phyloP scores from a whole-genome alignment of 331 rosid genomes.

The Stylosanthes scabra region DNA sequence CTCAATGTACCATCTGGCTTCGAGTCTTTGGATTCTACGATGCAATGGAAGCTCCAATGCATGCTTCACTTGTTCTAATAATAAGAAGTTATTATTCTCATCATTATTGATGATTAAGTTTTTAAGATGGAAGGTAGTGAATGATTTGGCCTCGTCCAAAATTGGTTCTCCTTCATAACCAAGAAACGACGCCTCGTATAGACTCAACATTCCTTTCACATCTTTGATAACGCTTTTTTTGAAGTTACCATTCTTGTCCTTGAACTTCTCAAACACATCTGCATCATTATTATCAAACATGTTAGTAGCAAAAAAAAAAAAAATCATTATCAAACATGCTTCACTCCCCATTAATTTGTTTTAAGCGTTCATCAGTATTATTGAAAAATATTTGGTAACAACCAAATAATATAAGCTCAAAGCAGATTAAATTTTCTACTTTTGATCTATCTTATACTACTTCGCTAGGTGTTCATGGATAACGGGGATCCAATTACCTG shows the following conservation, averaged over 20 bases:
- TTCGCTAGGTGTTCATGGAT: background rate
- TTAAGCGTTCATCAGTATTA: too few relatives aligned
- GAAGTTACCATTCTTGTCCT: conserved; percentile 19
- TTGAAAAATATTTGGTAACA: too few relatives aligned
- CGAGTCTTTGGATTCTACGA: conserved; percentile 49
- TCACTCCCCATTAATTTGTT: too few relatives aligned
- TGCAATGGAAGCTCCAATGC: conserved; percentile 58
- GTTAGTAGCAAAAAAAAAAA: too few relatives aligned
- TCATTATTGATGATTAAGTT: background rate
- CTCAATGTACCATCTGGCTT: conserved; percentile 61
- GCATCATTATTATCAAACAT: background rate
- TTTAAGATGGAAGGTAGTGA: conserved; percentile 40
- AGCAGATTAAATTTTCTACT: background rate
- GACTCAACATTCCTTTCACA: conserved; percentile 50
- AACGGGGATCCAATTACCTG: too few relatives aligned
- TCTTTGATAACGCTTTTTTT: conserved; percentile 34
- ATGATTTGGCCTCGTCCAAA: conserved; percentile 52
- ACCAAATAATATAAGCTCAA: background rate
- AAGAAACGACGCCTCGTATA: conserved; percentile 48
- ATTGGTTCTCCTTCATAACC: conserved; percentile 43
- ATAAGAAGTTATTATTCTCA: background rate
- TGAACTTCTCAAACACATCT: conserved; percentile 54
- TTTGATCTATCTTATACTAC: background rate
- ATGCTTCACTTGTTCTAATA: conserved; percentile 44
- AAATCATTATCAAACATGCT: too few relatives aligned